Evolutionary conservation across 2,329 filamentous ascomycete species (phyloP), one percentile per base, ranked within the genome.

Genomic region (Nemania abortiva): DNA sequence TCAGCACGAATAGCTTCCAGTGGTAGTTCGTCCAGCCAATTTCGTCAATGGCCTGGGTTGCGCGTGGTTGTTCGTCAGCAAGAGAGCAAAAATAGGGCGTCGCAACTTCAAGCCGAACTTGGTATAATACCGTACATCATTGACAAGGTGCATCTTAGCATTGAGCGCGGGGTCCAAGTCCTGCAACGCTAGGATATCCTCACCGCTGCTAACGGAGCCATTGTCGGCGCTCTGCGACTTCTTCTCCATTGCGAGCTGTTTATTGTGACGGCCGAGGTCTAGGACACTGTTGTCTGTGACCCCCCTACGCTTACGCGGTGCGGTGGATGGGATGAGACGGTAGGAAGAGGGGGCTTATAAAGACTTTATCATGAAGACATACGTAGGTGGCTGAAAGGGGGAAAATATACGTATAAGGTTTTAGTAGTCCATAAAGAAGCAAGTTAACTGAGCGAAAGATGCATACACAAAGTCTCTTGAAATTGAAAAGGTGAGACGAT

Each of bases 111-210:
- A 27, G 29, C 27, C 10, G 18, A 50, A 18, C 31, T 63, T 24
- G 13, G 22, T 61, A 57, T 45, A 13, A 73, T 54, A 9, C 6
- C 52, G 80, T 74, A 88, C 88, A 78, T 92, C 86, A 76, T 92
- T 92, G 68, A 92, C 86, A 31, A 92, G 82, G 73, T 89, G 85
- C 89, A 92, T 92, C 78, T 92, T 92, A 49, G 85, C 85, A 73
- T 88, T 87, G 53, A 92, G 80, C 1, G 86, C 88, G 4, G 88
- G 87, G 75, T 92, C 89, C 31, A 87, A 79, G 74, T 87, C 84
- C 77, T 91, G 86, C 63, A 84, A 79, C 4, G 82, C 83, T 15
- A 91, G 82, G 27, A 91, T 79, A 73, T 91, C 89, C 63, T 82
- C 77, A 54, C 73, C 77, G 22, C 73, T 65, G 27, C 55, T 66